phyloP scores from a whole-genome alignment of 2,329 filamentous ascomycete genomes.

The Aureobasidium mangrovei region DNA sequence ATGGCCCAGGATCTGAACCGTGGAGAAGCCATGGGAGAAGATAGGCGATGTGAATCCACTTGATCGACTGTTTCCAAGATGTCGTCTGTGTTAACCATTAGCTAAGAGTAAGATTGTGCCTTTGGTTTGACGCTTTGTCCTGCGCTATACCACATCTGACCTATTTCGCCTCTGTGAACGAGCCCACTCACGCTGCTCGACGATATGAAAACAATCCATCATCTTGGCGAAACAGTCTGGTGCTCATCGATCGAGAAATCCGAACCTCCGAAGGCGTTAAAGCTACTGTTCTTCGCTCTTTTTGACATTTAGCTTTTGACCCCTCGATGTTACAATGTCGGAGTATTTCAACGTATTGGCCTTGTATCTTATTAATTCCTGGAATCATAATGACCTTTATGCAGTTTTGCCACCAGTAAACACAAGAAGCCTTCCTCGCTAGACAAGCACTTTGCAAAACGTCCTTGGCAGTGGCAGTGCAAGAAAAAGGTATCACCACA shows the following conservation, averaged over 20 bases:
- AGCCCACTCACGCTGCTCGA: not conserved
- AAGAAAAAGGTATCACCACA: not conserved
- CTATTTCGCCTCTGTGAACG: not conserved
- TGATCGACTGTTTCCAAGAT: not conserved
- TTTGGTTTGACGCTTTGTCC: not conserved
- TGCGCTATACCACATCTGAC: not conserved
- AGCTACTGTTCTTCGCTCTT: not conserved
- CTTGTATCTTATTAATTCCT: no score
- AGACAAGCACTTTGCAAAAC: not conserved
- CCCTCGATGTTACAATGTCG: not conserved
- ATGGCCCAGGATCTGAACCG: not conserved
- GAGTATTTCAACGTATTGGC: not conserved
- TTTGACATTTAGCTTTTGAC: no score
- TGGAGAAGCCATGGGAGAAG: not conserved
- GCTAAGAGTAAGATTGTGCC: no score
- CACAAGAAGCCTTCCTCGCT: not conserved
- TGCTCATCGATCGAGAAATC: not conserved
- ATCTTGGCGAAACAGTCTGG: not conserved
- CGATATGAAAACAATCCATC: not conserved
- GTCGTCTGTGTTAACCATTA: no score
- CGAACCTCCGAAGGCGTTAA: not conserved
- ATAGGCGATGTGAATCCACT: not conserved
- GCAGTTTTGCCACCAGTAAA: not conserved
- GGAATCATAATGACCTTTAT: no score
- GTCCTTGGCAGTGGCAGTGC: constrained; percentile 4